Conservation (phyloP, 2,329 filamentous ascomycete genomes). For the Xylariaceae sp. region DNA sequence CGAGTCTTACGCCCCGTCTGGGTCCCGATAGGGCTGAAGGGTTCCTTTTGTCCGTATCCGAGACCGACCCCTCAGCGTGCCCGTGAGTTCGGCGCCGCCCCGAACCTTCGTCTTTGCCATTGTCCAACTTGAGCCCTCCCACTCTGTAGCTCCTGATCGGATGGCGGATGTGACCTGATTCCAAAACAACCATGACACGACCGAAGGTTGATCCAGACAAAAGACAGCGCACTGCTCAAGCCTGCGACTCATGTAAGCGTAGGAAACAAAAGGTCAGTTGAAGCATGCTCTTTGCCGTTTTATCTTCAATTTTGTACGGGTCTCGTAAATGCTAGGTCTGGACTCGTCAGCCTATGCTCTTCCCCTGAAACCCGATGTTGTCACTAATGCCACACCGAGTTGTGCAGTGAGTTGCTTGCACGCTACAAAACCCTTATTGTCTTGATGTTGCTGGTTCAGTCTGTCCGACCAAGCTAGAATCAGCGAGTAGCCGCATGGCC, state of each 20-base stretch:
- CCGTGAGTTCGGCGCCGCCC: slow-evolving; percentile 30
- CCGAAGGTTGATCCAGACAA: slow-evolving; percentile 54
- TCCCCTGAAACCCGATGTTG: neutral
- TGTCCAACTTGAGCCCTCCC: slow-evolving; percentile 26
- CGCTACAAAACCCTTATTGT: slow-evolving; percentile 2
- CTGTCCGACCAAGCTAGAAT: neutral
- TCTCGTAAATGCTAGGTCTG: neutral
- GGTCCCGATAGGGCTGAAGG: slow-evolving; percentile 31
- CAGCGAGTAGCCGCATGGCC: neutral
- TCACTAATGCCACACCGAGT: slow-evolving; percentile 14
- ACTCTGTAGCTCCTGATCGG: slow-evolving; percentile 28
- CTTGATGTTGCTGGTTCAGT: neutral
- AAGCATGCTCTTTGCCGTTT: neutral
- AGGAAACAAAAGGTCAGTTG: slow-evolving; percentile 61
- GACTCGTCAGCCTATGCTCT: neutral
- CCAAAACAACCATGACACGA: slow-evolving; percentile 40
- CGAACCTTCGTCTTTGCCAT: slow-evolving; percentile 23
- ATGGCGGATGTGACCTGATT: slow-evolving; percentile 34
- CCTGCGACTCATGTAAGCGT: slow-evolving; percentile 60
- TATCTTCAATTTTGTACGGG: neutral
- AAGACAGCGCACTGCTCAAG: slow-evolving; percentile 57
- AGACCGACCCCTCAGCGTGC: slow-evolving; percentile 27
- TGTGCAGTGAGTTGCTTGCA: slow-evolving; percentile 11
- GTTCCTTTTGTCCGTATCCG: slow-evolving; percentile 30
- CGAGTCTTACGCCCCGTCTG: slow-evolving; percentile 22